Percentiles rank a stretch among this genome's conserved stretches.
phyloP scores from a whole-genome alignment of 2,329 filamentous ascomycete species.

The Trichoderma polysporum region DNA sequence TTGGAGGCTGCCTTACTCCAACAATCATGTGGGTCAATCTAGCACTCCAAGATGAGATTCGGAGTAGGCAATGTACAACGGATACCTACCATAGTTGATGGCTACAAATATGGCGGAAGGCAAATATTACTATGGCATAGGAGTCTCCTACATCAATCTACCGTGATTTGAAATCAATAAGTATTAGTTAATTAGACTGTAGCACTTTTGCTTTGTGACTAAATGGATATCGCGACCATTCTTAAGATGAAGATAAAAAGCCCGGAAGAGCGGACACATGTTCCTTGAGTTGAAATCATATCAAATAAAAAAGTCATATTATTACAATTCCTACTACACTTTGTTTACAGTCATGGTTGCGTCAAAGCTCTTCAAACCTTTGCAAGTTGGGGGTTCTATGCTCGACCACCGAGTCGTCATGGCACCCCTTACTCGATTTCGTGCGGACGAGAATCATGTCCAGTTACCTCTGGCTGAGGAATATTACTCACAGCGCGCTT shows the following conservation, averaged over 20 bases:
- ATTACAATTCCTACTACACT: too few species aligned
- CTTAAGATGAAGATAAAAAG: not conserved
- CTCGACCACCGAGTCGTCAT: not conserved
- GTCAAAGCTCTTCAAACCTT: not conserved
- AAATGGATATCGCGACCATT: not conserved
- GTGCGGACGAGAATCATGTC: not conserved
- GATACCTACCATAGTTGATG: too few species aligned
- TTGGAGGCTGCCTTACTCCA: not conserved
- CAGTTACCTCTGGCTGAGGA: conserved; percentile 30
- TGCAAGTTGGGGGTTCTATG: not conserved
- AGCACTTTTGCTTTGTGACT: not conserved
- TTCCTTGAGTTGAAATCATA: too few species aligned
- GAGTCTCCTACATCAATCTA: not conserved
- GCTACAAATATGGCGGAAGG: too few species aligned
- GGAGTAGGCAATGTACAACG: too few species aligned
- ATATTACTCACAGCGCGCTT: conserved; percentile 48
- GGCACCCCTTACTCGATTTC: not conserved
- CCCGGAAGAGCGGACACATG: too few species aligned
- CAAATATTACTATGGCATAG: too few species aligned
- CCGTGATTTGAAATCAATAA: not conserved
- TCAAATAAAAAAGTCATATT: not conserved
- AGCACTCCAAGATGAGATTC: too few species aligned
- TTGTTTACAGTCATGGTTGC: not conserved
- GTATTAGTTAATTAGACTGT: not conserved
- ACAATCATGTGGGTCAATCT: not conserved